These are phyloP conservation scores for Neurospora sp. DNA, from an alignment of 2,329 filamentous ascomycete species.

Conservation along the genomic window DNA sequence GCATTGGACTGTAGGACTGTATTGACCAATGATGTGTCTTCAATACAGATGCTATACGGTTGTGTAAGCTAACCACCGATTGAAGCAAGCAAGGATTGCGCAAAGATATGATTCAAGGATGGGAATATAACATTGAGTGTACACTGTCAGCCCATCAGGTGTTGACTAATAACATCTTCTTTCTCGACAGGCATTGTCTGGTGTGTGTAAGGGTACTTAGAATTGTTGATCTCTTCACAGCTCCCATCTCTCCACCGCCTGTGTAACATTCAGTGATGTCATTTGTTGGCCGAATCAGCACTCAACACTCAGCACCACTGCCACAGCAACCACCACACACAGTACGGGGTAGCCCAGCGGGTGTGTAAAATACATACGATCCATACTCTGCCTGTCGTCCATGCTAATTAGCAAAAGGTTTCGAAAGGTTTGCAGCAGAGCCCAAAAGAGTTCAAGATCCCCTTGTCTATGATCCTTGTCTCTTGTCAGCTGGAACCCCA, in stretches of 20 bases:
- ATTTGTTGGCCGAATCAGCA: neutral
- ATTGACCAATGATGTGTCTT: neutral
- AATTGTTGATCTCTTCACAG: neutral
- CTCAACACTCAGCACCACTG: neutral
- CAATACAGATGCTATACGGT: neutral
- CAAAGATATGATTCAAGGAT: neutral
- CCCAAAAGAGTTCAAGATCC: neutral
- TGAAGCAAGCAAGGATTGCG: neutral
- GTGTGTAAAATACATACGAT: neutral
- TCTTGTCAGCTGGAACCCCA: neutral
- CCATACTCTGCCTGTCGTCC: neutral
- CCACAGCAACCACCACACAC: neutral
- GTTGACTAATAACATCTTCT: neutral
- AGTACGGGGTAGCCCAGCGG: neutral
- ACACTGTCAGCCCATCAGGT: neutral
- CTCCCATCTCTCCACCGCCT: neutral
- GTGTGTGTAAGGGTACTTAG: neutral
- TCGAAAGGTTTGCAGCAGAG: neutral
- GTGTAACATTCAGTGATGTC: conserved; percentile 1
- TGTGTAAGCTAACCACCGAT: neutral
- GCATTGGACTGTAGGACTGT: neutral
- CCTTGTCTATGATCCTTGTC: neutral
- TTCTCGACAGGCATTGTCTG: neutral
- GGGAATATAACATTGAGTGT: neutral
- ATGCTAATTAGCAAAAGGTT: neutral